Percentiles rank a stretch among this genome's conserved stretches.
Evolutionary conservation across 345 rosid genomes (phyloP).

Genomic region (Murraya paniculata): DNA sequence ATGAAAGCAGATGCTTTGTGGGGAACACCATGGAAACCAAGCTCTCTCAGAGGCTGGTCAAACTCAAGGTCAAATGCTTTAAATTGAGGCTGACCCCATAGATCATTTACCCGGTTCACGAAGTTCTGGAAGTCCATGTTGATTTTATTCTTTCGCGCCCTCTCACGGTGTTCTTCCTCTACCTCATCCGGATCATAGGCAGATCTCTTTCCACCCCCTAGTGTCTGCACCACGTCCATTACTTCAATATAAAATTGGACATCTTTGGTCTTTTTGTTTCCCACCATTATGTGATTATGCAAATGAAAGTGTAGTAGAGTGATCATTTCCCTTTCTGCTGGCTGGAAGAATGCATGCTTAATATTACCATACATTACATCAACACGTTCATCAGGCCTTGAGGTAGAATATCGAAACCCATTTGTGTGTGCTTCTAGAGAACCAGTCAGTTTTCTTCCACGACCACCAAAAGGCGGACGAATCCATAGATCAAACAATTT

Average conservation of each 20-base stretch:
- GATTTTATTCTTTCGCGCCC: slow-evolving; percentile 43
- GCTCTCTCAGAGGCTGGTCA: slow-evolving; percentile 52
- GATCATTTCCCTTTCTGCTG: slow-evolving; percentile 55
- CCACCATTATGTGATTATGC: slow-evolving; percentile 62
- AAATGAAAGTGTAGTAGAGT: slow-evolving; percentile 52
- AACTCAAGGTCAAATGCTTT: slow-evolving; percentile 48
- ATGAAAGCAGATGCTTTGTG: slow-evolving; percentile 47
- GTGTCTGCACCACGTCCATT: slow-evolving; percentile 49
- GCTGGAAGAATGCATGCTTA: slow-evolving; percentile 56
- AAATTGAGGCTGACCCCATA: slow-evolving; percentile 55
- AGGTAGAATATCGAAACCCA: slow-evolving; percentile 48
- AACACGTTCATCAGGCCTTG: slow-evolving; percentile 49
- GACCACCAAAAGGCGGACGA: slow-evolving; percentile 51
- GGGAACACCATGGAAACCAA: slow-evolving; percentile 60
- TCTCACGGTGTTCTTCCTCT: slow-evolving; percentile 57
- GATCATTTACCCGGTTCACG: slow-evolving; percentile 44
- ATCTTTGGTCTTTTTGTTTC: slow-evolving; percentile 55
- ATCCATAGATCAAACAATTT: slow-evolving; percentile 50
- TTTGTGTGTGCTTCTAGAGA: slow-evolving; percentile 45
- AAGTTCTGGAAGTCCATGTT: slow-evolving; percentile 48
- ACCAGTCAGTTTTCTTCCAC: slow-evolving; percentile 52
- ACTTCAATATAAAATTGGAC: slow-evolving; percentile 52
- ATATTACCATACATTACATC: slow-evolving; percentile 46
- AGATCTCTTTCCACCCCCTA: slow-evolving; percentile 54
- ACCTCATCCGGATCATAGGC: slow-evolving; percentile 61